phyloP scores from a whole-genome alignment of 169 alveolate genomes.

The Blepharisma undulans region DNA sequence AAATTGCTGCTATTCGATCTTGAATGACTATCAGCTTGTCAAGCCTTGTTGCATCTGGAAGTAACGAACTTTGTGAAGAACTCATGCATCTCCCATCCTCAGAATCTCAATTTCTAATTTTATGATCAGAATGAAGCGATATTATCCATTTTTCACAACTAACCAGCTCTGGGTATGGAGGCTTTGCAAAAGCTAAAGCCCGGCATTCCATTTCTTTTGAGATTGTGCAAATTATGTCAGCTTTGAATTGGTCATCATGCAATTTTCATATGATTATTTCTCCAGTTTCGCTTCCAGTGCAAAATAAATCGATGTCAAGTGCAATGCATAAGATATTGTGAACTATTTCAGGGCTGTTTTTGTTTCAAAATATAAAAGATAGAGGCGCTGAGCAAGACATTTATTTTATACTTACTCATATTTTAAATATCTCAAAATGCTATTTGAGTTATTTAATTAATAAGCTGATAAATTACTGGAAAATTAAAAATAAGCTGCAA shows the following conservation, averaged over 20 bases:
- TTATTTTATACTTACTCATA: too few relatives aligned
- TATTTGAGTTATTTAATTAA: too few relatives aligned
- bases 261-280: background rate
- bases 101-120: background rate
- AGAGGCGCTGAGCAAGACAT: background rate
- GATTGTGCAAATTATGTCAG: background rate
- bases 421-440: too few relatives aligned
- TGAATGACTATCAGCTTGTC: background rate
- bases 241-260: background rate
- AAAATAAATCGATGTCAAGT: background rate
- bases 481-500: too few relatives aligned
- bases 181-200: background rate
- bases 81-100: conserved; percentile 20
- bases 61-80: background rate
- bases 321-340: background rate
- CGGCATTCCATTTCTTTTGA: background rate
- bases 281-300: background rate
- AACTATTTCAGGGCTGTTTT: background rate
- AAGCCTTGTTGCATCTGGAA: background rate
- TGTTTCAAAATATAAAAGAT: conserved; percentile 7
- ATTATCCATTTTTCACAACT: background rate
- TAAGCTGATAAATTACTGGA: too few relatives aligned
- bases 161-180: background rate
- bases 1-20: background rate
- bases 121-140: background rate